These are phyloP conservation scores for Drosera spatulata DNA, from an alignment of 179 eudicot species.

Conservation along the genomic window DNA sequence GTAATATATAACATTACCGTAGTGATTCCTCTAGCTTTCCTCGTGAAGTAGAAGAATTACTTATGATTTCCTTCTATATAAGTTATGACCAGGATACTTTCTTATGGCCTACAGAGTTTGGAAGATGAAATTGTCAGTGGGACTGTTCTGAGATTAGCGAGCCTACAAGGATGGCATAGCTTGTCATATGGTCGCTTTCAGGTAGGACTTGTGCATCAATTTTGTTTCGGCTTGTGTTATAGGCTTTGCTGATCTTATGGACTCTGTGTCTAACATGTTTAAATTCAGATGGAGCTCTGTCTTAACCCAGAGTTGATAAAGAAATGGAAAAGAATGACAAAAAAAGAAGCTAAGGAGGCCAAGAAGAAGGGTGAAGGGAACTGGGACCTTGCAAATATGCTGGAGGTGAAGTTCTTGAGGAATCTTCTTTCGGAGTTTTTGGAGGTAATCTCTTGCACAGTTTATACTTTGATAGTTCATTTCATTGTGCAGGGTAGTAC, in stretches of 20 bases:
- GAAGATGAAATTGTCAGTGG: slow-evolving; percentile 90
- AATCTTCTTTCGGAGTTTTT: slow-evolving; percentile 73
- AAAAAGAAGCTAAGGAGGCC: slow-evolving; percentile 63
- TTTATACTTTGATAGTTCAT: too few species aligned
- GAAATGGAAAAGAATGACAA: slow-evolving; percentile 81
- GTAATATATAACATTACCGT: too few species aligned
- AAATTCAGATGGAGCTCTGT: slow-evolving; percentile 76
- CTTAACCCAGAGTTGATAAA: slow-evolving; percentile 60
- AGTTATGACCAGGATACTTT: background rate
- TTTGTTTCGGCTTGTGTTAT: background rate
- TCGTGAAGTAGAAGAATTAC: too few species aligned
- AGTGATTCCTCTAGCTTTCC: too few species aligned
- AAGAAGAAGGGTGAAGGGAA: slow-evolving; percentile 42
- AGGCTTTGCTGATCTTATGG: background rate
- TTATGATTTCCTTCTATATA: background rate
- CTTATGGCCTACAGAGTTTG: slow-evolving; percentile 47
- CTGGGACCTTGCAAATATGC: slow-evolving; percentile 46
- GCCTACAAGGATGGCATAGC: slow-evolving; percentile 90
- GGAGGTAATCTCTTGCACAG: slow-evolving; percentile 30
- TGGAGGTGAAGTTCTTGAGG: slow-evolving; percentile 79
- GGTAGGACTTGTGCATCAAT: slow-evolving; percentile 28
- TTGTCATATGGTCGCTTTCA: slow-evolving; percentile 90
- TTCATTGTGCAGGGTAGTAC: too few species aligned
- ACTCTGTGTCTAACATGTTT: slow-evolving; percentile 1
- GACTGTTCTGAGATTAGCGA: slow-evolving; percentile 62